Conservation (phyloP, 2,329 filamentous ascomycete species). For the Scytalidium sp. region DNA sequence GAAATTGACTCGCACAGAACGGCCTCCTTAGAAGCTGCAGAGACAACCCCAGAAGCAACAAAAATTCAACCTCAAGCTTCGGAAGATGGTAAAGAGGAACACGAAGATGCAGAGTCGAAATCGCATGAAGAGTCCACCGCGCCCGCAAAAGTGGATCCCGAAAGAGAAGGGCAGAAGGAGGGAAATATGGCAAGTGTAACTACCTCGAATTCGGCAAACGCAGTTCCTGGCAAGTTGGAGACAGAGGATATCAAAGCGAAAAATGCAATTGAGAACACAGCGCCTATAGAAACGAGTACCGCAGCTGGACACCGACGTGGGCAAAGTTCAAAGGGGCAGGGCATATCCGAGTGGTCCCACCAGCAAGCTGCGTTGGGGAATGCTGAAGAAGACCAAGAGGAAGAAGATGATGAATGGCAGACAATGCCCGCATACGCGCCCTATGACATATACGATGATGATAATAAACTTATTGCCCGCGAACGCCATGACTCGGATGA, state of each 20-base stretch:
- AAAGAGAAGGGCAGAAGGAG: background rate
- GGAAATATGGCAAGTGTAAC: background rate
- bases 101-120: conserved; percentile 34
- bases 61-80: conserved; percentile 18
- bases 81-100: conserved; percentile 38
- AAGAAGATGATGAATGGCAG: conserved; percentile 79
- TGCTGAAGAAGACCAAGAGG: conserved; percentile 48
- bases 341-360: conserved; percentile 82
- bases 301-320: conserved; percentile 14
- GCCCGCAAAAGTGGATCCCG: background rate
- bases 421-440: conserved; percentile 90
- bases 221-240: conserved; percentile 6
- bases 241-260: background rate
- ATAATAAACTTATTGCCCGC: conserved; percentile 80
- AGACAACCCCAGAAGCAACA: background rate
- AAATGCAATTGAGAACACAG: background rate
- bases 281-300: background rate
- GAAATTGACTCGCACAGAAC: background rate
- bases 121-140: conserved; percentile 11
- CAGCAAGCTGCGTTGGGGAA: conserved; percentile 65
- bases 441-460: conserved; percentile 94
- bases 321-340: conserved; percentile 18
- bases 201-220: background rate
- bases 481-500: conserved; percentile 71
- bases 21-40: background rate